Evolutionary conservation across 371 early-diverging fungal species (phyloP).

Genomic region (Mortierella sp.): DNA sequence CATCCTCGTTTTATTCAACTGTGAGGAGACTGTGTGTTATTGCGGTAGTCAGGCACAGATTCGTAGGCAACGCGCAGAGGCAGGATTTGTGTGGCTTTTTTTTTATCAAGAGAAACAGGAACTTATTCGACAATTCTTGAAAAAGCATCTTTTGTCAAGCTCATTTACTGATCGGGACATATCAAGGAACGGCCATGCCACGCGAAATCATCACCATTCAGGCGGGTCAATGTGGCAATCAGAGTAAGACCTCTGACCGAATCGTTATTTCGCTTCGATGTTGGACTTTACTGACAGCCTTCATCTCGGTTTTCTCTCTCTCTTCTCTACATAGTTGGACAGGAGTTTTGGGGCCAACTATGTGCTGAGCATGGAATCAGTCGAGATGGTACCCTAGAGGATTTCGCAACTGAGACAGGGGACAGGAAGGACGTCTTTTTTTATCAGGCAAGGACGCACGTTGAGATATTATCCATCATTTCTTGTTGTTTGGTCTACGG

Average conservation of each 20-base stretch:
- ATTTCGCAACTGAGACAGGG: conserved; percentile 88
- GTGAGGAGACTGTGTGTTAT: too few species aligned
- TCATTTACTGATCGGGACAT: background rate
- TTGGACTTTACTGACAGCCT: background rate
- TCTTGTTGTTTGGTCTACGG: background rate
- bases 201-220: conserved; percentile 96
- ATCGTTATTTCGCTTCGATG: background rate
- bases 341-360: conserved; percentile 93
- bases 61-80: too few species aligned
- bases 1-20: too few species aligned
- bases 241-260: conserved; percentile 66
- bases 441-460: conserved; percentile 83
- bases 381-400: conserved; percentile 85
- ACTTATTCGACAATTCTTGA: too few species aligned
- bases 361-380: conserved; percentile 93
- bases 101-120: too few species aligned
- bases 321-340: conserved; percentile 74
- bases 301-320: background rate
- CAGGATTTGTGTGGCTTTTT: too few species aligned
- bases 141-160: background rate
- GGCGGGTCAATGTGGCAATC: conserved; percentile 98
- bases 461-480: background rate
- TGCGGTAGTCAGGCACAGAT: too few species aligned
- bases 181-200: conserved; percentile 62
- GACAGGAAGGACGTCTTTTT: conserved; percentile 99